Evolutionary conservation across 345 rosid species (phyloP), one percentile per base, ranked within the genome.

Genomic region (Lumnitzera racemosa): DNA sequence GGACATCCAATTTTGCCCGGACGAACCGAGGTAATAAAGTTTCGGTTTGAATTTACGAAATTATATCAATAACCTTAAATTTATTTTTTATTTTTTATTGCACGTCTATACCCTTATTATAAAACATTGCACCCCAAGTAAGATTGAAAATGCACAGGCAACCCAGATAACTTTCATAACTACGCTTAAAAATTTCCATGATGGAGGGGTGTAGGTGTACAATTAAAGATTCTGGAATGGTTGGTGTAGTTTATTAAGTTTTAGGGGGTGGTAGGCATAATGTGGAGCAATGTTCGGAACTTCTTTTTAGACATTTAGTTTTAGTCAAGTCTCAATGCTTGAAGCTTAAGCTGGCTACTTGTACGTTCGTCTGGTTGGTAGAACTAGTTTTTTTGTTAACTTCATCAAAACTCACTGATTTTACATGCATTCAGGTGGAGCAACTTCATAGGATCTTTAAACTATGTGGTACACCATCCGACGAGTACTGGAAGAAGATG

Each of bases 381-480:
- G 10, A 4, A 49, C 23, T 48, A 2, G 46, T 43, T 17, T 25
- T 25, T 59, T 46, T 47, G 12, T 52, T 62, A 64, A 57, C 59
- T 12, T 61, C 24, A 55, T 55, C 13, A 51, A 17, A 17, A 55
- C 17, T 15, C 52, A n/a, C 57, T 59, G 3, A 13, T 57, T 48
- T 29, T 29, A 36, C 43, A 36, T 36, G 43, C 43, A 36, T 53
- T 51, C 66, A 85, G 98, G 91, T 89, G 59, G 96, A 92, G 71
- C 98, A 89, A 72, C 74, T 89, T 58, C 94, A 92, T 71, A 85
- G 76, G 73, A 92, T 85, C 61, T 91, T 91, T 66, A 72, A 82
- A 75, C 78, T 91, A 46, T 91, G 95, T 31, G 95, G 98, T 50
- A 78, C 94, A n/a, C 96, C 96, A 24, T 74, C 85, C 1, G 90